Evolutionary conservation across 2,329 filamentous ascomycete genomes (phyloP).

Genomic region (Sordariomycetes sp.): DNA sequence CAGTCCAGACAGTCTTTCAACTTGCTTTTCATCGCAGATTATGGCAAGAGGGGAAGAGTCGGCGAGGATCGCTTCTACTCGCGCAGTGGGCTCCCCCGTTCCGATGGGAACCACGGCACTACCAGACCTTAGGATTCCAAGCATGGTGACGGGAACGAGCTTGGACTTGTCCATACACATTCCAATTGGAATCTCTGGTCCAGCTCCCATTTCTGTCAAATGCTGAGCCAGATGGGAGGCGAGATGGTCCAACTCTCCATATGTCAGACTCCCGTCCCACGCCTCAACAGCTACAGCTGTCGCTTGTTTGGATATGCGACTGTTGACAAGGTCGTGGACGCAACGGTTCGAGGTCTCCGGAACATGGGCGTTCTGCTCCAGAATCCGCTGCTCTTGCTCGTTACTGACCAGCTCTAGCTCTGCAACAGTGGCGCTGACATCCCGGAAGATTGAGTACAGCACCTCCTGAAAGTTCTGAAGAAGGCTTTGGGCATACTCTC

Average conservation of each 20-base stretch:
- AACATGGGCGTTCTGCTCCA: background rate
- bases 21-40: slow-evolving; percentile 1
- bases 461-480: slow-evolving; percentile 4
- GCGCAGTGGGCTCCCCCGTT: background rate
- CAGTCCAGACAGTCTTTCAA: slow-evolving; percentile 1
- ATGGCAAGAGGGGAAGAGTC: slow-evolving; percentile 13
- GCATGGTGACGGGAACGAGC: slow-evolving; percentile 2
- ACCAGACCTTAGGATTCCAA: slow-evolving; percentile 5
- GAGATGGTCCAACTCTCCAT: slow-evolving; percentile 4
- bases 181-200: slow-evolving; percentile 4
- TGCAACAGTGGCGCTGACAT: slow-evolving; percentile 2
- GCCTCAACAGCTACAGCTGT: slow-evolving; percentile 7
- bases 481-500: slow-evolving; percentile 3
- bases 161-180: slow-evolving; percentile 7
- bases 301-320: background rate
- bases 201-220: slow-evolving; percentile 1
- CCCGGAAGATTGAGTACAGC: slow-evolving; percentile 4
- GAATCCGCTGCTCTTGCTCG: slow-evolving; percentile 3
- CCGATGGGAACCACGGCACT: slow-evolving; percentile 23
- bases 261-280: slow-evolving; percentile 7
- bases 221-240: slow-evolving; percentile 1
- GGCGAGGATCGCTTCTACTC: slow-evolving; percentile 1
- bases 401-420: slow-evolving; percentile 4
- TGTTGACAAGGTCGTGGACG: slow-evolving; percentile 3
- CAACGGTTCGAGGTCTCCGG: background rate